A percentile compares a stretch with the other conserved stretches of the same genome.
These are phyloP conservation scores for Nematocida sp. DNA, from an alignment of 371 early-diverging fungal species.

Conservation along the genomic window DNA sequence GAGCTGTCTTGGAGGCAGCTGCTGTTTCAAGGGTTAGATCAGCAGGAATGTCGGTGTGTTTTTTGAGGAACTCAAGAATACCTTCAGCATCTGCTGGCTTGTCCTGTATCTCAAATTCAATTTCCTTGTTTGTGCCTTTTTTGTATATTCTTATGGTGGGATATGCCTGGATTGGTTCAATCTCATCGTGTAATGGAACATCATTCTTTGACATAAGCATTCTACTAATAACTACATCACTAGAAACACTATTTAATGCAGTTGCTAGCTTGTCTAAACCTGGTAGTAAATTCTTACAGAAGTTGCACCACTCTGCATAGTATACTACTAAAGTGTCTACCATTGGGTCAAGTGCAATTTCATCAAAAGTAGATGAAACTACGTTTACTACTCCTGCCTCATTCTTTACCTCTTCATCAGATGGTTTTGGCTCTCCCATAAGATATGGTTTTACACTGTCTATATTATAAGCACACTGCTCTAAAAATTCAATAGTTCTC, in stretches of 20 bases:
- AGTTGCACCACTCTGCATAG: constrained; percentile 51
- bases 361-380: constrained; percentile 18
- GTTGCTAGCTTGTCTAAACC: constrained; percentile 46
- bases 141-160: constrained; percentile 60
- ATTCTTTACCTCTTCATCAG: constrained; percentile 2
- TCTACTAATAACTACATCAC: constrained; percentile 29
- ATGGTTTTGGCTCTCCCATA: constrained; percentile 31
- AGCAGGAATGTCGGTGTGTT: constrained; percentile 37
- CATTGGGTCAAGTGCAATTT: constrained; percentile 11
- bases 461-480: background rate
- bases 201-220: constrained; percentile 61
- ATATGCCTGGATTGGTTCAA: constrained; percentile 53
- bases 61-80: constrained; percentile 39
- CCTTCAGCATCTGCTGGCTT: constrained; percentile 37
- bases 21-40: constrained; percentile 4
- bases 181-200: constrained; percentile 37
- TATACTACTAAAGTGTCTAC: constrained; percentile 51
- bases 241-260: constrained; percentile 1
- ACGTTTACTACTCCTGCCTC: constrained; percentile 33
- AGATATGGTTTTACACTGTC: constrained; percentile 17
- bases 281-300: constrained; percentile 53
- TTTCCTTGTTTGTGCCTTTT: constrained; percentile 57
- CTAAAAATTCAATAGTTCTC: background rate
- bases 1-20: background rate
- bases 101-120: constrained; percentile 14